phyloP scores from a whole-genome alignment of 208 protist species.

The Acanthamoeba triangularis region DNA sequence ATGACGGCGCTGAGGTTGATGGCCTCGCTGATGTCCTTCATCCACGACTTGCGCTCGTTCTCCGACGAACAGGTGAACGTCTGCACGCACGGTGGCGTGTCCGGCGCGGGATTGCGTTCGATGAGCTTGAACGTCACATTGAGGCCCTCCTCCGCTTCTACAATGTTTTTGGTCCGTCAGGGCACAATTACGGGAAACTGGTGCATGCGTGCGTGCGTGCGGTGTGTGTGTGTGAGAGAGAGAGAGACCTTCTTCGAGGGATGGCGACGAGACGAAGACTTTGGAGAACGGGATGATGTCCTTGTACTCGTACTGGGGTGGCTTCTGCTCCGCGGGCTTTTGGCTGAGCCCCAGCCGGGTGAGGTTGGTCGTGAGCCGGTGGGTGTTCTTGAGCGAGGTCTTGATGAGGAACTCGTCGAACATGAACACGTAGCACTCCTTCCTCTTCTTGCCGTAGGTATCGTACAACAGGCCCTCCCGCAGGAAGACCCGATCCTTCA shows the following conservation, averaged over 20 bases:
- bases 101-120: slow-evolving; percentile 23
- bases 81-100: slow-evolving; percentile 25
- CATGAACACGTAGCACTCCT: slow-evolving; percentile 61
- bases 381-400: neutral
- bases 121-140: slow-evolving; percentile 47
- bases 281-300: slow-evolving; percentile 44
- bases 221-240: neutral
- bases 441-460: slow-evolving; percentile 3
- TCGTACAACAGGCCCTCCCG: slow-evolving; percentile 22
- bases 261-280: slow-evolving; percentile 12
- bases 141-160: neutral
- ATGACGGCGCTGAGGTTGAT: slow-evolving; percentile 23
- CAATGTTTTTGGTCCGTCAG: neutral
- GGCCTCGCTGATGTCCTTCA: slow-evolving; percentile 66
- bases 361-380: neutral
- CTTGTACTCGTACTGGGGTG: slow-evolving; percentile 21
- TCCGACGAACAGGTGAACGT: slow-evolving; percentile 39
- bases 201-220: neutral
- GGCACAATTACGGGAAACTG: too few relatives aligned
- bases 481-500: slow-evolving; percentile 29
- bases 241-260: slow-evolving; percentile 28
- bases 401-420: slow-evolving; percentile 60
- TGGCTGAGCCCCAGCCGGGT: neutral
- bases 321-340: neutral
- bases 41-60: slow-evolving; percentile 33